These are phyloP conservation scores for Salvia hispanica DNA, from an alignment of 257 asterid species.

Conservation along the genomic window DNA sequence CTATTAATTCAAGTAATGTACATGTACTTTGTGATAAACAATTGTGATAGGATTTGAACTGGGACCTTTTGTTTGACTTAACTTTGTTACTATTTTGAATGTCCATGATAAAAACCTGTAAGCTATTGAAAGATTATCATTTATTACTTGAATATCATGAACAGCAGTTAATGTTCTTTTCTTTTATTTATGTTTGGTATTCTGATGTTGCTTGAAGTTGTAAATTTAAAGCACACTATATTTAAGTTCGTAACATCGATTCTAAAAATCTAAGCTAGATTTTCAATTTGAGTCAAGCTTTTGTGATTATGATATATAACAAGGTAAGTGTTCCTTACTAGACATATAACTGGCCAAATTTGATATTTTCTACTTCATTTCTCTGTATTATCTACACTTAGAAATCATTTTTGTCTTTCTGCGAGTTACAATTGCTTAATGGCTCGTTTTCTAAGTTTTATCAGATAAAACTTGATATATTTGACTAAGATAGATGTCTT, in stretches of 20 bases:
- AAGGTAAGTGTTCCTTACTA: conserved; percentile 3
- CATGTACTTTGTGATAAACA: not conserved
- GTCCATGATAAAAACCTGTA: not conserved
- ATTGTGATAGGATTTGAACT: not conserved
- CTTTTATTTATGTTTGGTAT: not conserved
- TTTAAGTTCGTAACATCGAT: not conserved
- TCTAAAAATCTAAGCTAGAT: not conserved
- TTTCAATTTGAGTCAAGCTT: not conserved
- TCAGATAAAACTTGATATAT: not conserved
- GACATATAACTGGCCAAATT: not conserved
- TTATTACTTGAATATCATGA: not conserved
- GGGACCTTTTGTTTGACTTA: not conserved
- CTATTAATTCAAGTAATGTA: not conserved
- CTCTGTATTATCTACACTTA: not conserved
- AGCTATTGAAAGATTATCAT: not conserved
- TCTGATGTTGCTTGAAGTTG: not conserved
- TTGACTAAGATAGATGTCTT: not conserved
- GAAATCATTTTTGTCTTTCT: not conserved
- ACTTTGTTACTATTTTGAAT: not conserved
- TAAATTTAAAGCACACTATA: conserved; percentile 6
- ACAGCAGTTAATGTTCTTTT: conserved; percentile 10
- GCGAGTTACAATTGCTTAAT: not conserved
- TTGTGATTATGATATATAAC: not conserved
- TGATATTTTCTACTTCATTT: not conserved
- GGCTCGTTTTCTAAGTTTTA: not conserved